A percentile compares a stretch with the other conserved stretches of the same genome.
Conservation (phyloP, 257 asterid species). For the Salvia rosmarinus region DNA sequence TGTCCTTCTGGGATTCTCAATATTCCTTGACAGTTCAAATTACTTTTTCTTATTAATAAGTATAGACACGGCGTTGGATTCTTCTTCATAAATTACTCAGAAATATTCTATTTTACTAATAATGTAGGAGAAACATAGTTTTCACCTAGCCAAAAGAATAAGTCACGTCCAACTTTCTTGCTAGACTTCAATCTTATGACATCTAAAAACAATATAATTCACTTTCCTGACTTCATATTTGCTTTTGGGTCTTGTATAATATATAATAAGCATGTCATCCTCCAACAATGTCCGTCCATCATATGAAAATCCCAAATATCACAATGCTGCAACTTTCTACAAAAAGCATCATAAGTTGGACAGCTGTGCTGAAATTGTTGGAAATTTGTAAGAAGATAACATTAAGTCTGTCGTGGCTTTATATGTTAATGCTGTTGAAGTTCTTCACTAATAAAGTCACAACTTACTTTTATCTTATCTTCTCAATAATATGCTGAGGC, state of each 20-base stretch:
- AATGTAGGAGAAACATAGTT: not conserved
- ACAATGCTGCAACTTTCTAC: not conserved
- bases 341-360: conserved; percentile 1
- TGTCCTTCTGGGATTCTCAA: not conserved
- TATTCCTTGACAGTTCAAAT: not conserved
- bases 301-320: not conserved
- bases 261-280: not conserved
- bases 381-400: not conserved
- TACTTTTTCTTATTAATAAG: not conserved
- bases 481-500: not conserved
- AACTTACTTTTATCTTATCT: conserved; percentile 7
- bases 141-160: not conserved
- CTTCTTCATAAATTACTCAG: conserved; percentile 17
- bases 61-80: not conserved
- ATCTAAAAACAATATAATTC: not conserved
- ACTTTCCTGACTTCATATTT: not conserved
- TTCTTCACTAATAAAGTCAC: conserved; percentile 4
- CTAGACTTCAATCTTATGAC: not conserved
- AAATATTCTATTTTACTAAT: conserved; percentile 2
- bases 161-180: not conserved
- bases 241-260: not conserved
- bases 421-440: not conserved
- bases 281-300: not conserved
- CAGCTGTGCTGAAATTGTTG: not conserved
- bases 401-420: not conserved